Base-by-base conservation (phyloP, 192 early-diverging fungal species). In the Gryganskiella cystojenkinii region DNA sequence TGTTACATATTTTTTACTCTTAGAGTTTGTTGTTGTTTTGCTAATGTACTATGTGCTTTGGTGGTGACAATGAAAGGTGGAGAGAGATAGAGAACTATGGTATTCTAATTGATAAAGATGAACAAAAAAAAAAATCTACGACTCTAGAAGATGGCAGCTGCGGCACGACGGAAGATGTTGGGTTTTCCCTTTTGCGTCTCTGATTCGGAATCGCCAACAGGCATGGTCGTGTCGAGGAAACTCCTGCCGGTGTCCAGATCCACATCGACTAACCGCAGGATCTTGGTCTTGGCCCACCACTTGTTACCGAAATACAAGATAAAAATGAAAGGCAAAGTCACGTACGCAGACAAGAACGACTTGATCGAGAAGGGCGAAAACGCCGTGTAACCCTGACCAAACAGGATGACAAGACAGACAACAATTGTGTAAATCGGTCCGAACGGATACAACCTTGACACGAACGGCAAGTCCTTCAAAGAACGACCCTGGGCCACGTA, bases 401-500 rank as follows among this genome's bases (percentile, higher is more conserved):
- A 63, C n/a, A 82, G 42, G 28, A 91, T 86, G 42, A 93, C 66
- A 6, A 83, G 28, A 47, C 89, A 73, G 3, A 92, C 81, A 22
- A 89, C 75, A 22, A 90, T 83, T 10, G 90, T 87, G 11, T 90
- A 89, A 49, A 86, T 86, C 1, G 90, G 90, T 46, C 84, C 89
- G 47, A 89, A 82, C 20, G 53, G 60, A 34, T 78, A 71, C 24
- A 75, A 52, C 2, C 87, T 85, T 1, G 95, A 89, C 19, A 70
- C 66, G 70, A 94, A 96, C 0, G 90, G 91, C 31, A 96, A 82
- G 28, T 86, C 82, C 7, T 56, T 61, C 14, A 90, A 57, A 22
- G 81, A 67, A 53, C 87, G 86, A 8, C 87, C 87, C 69, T 94
- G 94, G 22, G 82, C 87, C 49, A 87, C 68, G 57, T 87, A 91